Evolutionary conservation across 202 grass and related monocot genomes (phyloP), one percentile per base, ranked within the genome.

Genomic region (Setaria viridis): DNA sequence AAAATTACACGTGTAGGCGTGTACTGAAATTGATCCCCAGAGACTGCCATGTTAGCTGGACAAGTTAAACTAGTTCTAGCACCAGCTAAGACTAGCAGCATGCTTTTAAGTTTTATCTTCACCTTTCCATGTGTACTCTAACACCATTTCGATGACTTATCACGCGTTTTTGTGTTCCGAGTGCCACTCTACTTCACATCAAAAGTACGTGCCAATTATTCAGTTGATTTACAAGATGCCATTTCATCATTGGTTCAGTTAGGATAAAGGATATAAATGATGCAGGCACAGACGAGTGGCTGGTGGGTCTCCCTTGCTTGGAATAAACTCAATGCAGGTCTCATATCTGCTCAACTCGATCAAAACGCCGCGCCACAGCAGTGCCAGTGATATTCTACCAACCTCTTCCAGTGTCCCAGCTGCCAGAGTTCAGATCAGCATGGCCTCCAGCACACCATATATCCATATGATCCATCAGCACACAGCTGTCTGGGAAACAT

Each of bases 271-370:
- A 62, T 71, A 35, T 16, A 68, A 20, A 32, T 20, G 32, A 11
- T 62, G 58, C 35, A 33, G 47, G 51, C n/a, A 48, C n/a, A 62
- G 37, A 14, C 20, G 11, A 51, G 32, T 76, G 77, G 34, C 1
- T 59, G 33, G 63, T 71, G 80, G 86, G 67, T 54, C 87, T 66
- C 55, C 67, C 47, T 88, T 88, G 86, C 86, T 78, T 84, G 37
- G 6, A 73, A 14, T 0, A 30, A 79, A 88, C 80, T 82, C 74
- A 45, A 78, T 51, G 79, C 53, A 12, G 50, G 45, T 63, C 34
- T 72, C 43, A 46, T 62, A 79, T 65, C 80, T 48, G 58, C 66
- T 79, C 66, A 74, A 51, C 46, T 74, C 25, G 21, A 6, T 21
- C 58, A 57, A 32, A 7, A 54, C 41, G 55, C 34, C 80, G 51